Evolutionary conservation across 2,329 filamentous ascomycete species (phyloP), one percentile per base, ranked within the genome.

Genomic region (Aspergillus jensenii): DNA sequence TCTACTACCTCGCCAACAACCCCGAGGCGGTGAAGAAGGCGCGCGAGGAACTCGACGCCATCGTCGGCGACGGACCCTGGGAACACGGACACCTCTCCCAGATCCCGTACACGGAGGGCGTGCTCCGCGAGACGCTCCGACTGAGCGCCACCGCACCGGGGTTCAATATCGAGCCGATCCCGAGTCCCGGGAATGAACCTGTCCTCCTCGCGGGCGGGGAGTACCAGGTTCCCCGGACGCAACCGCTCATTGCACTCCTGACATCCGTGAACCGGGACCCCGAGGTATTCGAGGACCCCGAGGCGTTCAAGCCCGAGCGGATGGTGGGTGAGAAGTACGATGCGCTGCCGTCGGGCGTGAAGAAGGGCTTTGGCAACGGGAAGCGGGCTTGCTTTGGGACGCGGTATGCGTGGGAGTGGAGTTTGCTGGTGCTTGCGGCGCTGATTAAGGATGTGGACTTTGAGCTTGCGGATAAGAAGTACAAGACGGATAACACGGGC

Each of bases 331-430:
- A 88, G 17, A 81, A 82, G 25, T 91, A 90, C 67, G 83, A 85
- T 58, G 81, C 81, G 25, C 79, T 90, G 6, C 87, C 85, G 5
- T 80, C 81, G 14, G 84, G 84, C 54, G 81, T 81, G 25, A 89
- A 85, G 84, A 90, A 90, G 60, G 69, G 89, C 4, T 93, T 92
- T 65, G 90, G 90, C 0, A 89, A 90, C 58, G 90, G 89, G 3
- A 80, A 83, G 59, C 78, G 90, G 48, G 84, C 78, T 1, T 93
- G 90, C 63, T 91, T 91, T 56, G 90, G 90, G 1, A 78, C 86
- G 6, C 79, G 82, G 0, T 92, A 91, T 71, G 89, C 90, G 1
- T 89, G 86, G 86, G 88, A 92, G 67, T 90, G 92, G 75, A 81
- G 83, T 1, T 69, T 89, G 9, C 74, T 90, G 6, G 80, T 81